Evolutionary conservation across 306 rosid genomes (phyloP).

Genomic region (Glycine soja): DNA sequence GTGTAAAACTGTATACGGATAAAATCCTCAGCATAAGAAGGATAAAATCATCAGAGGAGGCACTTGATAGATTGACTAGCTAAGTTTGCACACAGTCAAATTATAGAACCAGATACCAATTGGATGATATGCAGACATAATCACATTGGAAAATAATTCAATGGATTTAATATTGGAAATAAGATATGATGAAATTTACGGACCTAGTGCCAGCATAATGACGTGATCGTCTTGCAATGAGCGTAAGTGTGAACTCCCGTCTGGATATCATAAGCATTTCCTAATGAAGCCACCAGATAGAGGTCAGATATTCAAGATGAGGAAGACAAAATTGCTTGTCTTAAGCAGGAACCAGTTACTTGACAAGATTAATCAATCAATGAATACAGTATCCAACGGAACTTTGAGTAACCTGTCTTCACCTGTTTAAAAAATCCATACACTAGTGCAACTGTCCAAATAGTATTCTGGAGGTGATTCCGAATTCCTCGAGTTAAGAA

Average conservation of each 20-base stretch:
- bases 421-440: conserved; percentile 99
- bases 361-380: conserved; percentile 32
- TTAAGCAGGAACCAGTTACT: conserved; percentile 32
- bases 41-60: neutral
- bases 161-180: conserved; percentile 29
- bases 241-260: conserved; percentile 72
- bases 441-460: conserved; percentile 97
- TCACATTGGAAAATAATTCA: conserved; percentile 33
- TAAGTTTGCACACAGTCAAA: conserved; percentile 33
- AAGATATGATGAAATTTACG: conserved; percentile 35
- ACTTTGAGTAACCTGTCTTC: conserved; percentile 26
- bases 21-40: conserved; percentile 20
- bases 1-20: neutral
- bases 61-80: conserved; percentile 26
- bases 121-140: neutral
- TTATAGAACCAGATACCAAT: conserved; percentile 34
- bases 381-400: conserved; percentile 36
- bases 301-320: conserved; percentile 34
- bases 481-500: conserved; percentile 89
- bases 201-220: conserved; percentile 99
- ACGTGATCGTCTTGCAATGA: conserved; percentile 97
- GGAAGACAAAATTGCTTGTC: conserved; percentile 35
- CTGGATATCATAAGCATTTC: conserved; percentile 73
- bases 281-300: conserved; percentile 54
- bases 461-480: conserved; percentile 73